These are phyloP conservation scores for Triticum timopheevii DNA, from an alignment of 176 grass and related monocot species.

Conservation along the genomic window DNA sequence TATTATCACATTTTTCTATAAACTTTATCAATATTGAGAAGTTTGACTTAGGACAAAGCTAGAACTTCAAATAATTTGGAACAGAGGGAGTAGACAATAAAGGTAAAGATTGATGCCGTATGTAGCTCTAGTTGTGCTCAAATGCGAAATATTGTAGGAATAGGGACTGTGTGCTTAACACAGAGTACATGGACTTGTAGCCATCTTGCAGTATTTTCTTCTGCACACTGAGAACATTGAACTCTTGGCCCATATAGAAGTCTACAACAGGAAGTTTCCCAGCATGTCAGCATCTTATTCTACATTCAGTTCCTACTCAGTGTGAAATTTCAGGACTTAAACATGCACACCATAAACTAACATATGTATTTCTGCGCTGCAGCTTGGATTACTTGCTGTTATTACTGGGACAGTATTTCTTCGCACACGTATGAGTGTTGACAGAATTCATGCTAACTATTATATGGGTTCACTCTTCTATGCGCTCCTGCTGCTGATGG, in stretches of 20 bases:
- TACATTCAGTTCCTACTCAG: neutral
- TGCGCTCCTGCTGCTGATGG: constrained; percentile 57
- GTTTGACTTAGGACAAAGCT: constrained; percentile 30
- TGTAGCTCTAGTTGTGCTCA: neutral
- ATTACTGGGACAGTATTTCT: constrained; percentile 77
- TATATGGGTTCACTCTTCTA: constrained; percentile 81
- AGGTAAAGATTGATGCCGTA: neutral
- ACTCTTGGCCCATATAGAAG: neutral
- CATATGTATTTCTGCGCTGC: constrained; percentile 6
- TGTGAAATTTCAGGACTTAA: neutral
- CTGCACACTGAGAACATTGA: neutral
- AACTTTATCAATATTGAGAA: neutral
- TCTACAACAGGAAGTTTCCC: neutral
- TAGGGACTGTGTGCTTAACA: neutral
- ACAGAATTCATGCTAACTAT: constrained; percentile 60
- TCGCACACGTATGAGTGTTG: constrained; percentile 49
- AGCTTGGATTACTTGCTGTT: constrained; percentile 54
- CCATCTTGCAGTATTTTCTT: neutral
- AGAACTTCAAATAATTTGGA: constrained; percentile 17
- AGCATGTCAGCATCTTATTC: neutral
- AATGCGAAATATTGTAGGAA: neutral
- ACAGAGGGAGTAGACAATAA: neutral
- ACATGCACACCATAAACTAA: neutral
- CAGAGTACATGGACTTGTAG: neutral
- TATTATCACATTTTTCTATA: too few species aligned